phyloP scores from a whole-genome alignment of 441 rosid genomes.

The Populus hybrid region DNA sequence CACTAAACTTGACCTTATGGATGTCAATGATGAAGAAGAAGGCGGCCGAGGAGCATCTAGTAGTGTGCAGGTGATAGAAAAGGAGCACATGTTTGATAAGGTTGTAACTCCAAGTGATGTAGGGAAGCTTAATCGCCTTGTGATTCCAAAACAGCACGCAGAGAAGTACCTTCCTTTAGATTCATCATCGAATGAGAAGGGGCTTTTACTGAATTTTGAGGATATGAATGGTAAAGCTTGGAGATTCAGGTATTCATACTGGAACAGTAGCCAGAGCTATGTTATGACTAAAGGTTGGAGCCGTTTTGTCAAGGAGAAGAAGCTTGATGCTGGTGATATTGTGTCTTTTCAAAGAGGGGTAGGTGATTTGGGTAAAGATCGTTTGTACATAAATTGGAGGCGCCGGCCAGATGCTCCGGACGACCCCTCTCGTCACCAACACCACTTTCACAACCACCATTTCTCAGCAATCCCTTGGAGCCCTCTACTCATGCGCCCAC shows the following conservation, averaged over 20 bases:
- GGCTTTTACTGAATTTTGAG: conserved; percentile 79
- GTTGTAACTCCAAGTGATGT: conserved; percentile 52
- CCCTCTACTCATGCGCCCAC: conserved; percentile 35
- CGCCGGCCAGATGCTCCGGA: conserved; percentile 62
- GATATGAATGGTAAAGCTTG: conserved; percentile 84
- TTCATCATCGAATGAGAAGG: conserved; percentile 70
- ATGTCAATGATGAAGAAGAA: conserved; percentile 10
- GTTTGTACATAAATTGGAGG: conserved; percentile 84
- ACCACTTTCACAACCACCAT: conserved; percentile 22
- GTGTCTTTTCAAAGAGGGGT: conserved; percentile 85
- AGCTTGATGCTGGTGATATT: conserved; percentile 89
- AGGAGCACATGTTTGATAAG: conserved; percentile 26
- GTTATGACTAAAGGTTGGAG: conserved; percentile 99
- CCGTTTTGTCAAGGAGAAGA: conserved; percentile 95
- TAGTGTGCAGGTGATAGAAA: neutral
- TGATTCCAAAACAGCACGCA: conserved; percentile 94
- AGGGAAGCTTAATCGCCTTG: conserved; percentile 89
- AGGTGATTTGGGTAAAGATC: conserved; percentile 56
- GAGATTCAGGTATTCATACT: conserved; percentile 94
- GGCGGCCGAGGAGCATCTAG: neutral
- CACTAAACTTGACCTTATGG: conserved; percentile 26
- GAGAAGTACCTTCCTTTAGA: conserved; percentile 89
- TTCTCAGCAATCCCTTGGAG: conserved; percentile 39
- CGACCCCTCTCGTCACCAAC: conserved; percentile 14
- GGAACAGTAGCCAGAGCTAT: conserved; percentile 98